Percentiles rank a stretch among this genome's conserved stretches.
Conservation (phyloP, 2,329 filamentous ascomycete species). For the Monascus ruber region DNA sequence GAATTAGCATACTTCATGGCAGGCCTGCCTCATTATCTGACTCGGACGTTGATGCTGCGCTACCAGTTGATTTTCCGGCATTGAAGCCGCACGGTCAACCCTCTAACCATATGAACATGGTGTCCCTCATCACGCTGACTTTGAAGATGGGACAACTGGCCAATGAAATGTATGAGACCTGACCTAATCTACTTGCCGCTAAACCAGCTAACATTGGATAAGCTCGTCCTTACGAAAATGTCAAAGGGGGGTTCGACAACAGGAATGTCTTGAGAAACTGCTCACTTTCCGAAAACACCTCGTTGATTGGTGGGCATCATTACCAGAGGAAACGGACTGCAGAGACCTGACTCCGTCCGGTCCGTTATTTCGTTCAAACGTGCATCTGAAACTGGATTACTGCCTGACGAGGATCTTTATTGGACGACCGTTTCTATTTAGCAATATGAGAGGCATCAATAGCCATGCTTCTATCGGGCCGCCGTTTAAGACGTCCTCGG, state of each 20-base stretch:
- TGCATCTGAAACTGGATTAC: conserved; percentile 43
- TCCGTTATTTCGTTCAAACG: conserved; percentile 36
- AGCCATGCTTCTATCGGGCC: conserved; percentile 10
- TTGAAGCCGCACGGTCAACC: conserved; percentile 31
- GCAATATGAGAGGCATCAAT: conserved; percentile 20
- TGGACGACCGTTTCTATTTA: conserved; percentile 44
- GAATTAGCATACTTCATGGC: conserved; percentile 46
- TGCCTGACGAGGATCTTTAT: conserved; percentile 44
- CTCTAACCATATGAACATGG: conserved; percentile 37
- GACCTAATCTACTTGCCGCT: not conserved
- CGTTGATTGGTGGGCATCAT: conserved; percentile 32
- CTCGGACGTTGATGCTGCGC: conserved; percentile 43
- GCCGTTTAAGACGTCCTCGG: conserved; percentile 17
- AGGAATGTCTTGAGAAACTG: conserved; percentile 29
- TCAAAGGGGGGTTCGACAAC: conserved; percentile 24
- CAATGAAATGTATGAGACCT: conserved; percentile 30
- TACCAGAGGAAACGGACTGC: conserved; percentile 28
- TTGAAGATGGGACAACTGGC: conserved; percentile 29
- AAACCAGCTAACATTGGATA: conserved; percentile 12
- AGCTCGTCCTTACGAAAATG: conserved; percentile 29
- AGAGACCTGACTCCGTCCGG: conserved; percentile 31
- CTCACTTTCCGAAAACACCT: conserved; percentile 28
- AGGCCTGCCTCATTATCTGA: conserved; percentile 44
- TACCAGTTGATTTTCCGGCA: conserved; percentile 38
- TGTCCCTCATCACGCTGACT: conserved; percentile 36